Evolutionary conservation across 75 land plant species (phyloP), one percentile per base, ranked within the genome.

Genomic region (Selaginella moellendorffii): DNA sequence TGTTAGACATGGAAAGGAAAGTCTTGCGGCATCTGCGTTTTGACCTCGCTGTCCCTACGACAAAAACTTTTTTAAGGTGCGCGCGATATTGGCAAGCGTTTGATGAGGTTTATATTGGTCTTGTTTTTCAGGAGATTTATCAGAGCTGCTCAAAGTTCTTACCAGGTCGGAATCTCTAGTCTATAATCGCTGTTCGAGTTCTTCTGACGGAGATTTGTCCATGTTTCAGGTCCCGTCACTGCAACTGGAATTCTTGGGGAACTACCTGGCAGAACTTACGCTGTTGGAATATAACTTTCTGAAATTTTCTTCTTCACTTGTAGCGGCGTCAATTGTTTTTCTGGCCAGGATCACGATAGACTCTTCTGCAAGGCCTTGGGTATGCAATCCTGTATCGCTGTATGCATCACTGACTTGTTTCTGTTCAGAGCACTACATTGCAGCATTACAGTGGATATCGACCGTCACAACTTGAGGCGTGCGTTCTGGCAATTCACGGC

Each of bases 381-480:
- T 56, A 56, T 9, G 19, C 59, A 8, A 56, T 10, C 51, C 18
- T 46, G 51, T 10, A 56, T 56, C 8, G 5, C 8, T 56, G 24
- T 56, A 21, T 56, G 10, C 51, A 46, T 56, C 24, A 56, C 5
- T 21, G 8, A 19, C 59, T 56, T 56, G 2, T 56, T n/a, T 21
- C 17, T 56, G 59, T n/a, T 56, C 24, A 56, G 59, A 56, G 9
- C 9, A 19, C 8, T 2, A 56, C 59, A 21, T n/a, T 56, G n/a
- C n/a, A 21, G 59, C 59, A 56, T 21, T 56, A 56, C n/a, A 56
- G 17, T 8, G n/a, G 59, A 56, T 56, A 56, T 19, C n/a, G n/a
- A 2, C 59, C 59, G 5, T 19, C 59, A 56, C 17, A 56, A 8
- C 59, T 56, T 19, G 59, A 56, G 59, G 21, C 5, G 19, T 56